These are phyloP conservation scores for Globisporangium canariense DNA, from an alignment of 352 stramenopile genomes.

Conservation along the genomic window DNA sequence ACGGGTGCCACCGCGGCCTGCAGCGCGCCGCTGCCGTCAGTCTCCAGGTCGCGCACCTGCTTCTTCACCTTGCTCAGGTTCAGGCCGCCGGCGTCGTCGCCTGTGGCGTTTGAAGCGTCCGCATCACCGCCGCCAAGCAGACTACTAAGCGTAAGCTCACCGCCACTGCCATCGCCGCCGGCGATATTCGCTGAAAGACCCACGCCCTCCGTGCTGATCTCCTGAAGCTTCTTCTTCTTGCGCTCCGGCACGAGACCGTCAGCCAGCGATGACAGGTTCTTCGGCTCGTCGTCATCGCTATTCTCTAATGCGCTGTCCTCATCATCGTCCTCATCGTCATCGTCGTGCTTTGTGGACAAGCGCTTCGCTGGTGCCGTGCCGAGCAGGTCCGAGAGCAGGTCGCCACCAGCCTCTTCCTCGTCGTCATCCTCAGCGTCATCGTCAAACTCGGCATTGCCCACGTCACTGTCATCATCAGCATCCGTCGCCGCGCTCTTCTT, in stretches of 20 bases:
- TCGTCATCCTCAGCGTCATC: constrained; percentile 23
- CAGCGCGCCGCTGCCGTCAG: constrained; percentile 48
- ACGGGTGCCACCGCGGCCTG: constrained; percentile 69
- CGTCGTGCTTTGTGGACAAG: constrained; percentile 45
- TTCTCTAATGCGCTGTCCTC: constrained; percentile 25
- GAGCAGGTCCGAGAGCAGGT: constrained; percentile 75
- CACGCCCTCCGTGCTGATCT: constrained; percentile 50
- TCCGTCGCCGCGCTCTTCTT: constrained; percentile 2
- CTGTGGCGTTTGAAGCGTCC: constrained; percentile 10
- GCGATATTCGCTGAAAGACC: constrained; percentile 9
- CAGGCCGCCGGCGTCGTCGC: constrained; percentile 24
- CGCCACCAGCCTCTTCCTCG: constrained; percentile 50
- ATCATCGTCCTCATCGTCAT: constrained; percentile 23
- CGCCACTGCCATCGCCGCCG: constrained; percentile 3
- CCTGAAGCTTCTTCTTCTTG: constrained; percentile 48
- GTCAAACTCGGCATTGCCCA: constrained; percentile 20
- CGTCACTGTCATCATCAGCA: constrained; percentile 23
- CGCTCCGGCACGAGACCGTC: constrained; percentile 42
- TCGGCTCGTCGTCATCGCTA: constrained; percentile 45
- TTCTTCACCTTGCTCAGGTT: constrained; percentile 66
- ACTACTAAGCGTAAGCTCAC: constrained; percentile 38
- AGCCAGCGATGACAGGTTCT: constrained; percentile 47
- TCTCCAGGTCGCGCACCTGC: constrained; percentile 68
- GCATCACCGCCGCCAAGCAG: constrained; percentile 36
- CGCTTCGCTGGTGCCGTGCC: constrained; percentile 48